Percentiles rank a stretch among this genome's conserved stretches.
These are phyloP conservation scores for Pseudocercospora ulei DNA, from an alignment of 2,329 filamentous ascomycete species.

Conservation along the genomic window DNA sequence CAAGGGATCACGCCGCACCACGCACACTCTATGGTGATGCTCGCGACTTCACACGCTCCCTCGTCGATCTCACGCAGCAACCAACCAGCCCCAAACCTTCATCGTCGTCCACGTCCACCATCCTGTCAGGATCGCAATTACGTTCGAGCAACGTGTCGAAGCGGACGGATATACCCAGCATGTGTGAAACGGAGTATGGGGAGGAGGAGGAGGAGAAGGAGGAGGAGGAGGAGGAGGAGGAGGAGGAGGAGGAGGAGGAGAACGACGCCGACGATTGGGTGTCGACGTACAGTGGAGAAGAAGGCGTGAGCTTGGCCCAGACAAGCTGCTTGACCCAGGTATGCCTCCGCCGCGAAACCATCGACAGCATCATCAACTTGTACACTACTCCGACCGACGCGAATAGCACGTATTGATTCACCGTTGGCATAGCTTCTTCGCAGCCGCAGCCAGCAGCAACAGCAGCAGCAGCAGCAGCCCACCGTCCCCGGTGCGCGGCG, in stretches of 20 bases:
- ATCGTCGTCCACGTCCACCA: constrained; percentile 10
- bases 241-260: too few relatives aligned
- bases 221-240: too few relatives aligned
- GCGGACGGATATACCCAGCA: constrained; percentile 21
- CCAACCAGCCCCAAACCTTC: constrained; percentile 14
- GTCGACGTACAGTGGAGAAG: constrained; percentile 27
- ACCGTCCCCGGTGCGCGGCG: constrained; percentile 1
- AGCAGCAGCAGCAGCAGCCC: constrained; percentile 1
- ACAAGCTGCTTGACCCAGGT: constrained; percentile 28
- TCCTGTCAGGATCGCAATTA: constrained; percentile 10
- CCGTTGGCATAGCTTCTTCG: constrained; percentile 6
- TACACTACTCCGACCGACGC: constrained; percentile 18
- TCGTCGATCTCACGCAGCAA: constrained; percentile 14
- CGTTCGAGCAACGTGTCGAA: constrained; percentile 14
- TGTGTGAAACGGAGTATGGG: constrained; percentile 24
- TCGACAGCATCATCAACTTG: constrained; percentile 28
- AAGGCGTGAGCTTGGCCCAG: constrained; percentile 23
- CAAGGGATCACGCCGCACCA: constrained; percentile 11
- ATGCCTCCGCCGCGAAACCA: constrained; percentile 24
- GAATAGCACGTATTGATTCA: constrained; percentile 19
- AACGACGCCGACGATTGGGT: constrained; percentile 23
- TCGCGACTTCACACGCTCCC: constrained; percentile 15
- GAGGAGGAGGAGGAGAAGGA: too few relatives aligned
- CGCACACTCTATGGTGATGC: constrained; percentile 14
- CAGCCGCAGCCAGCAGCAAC: constrained; percentile 6